phyloP scores from a whole-genome alignment of 495 filamentous ascomycete genomes.

The Talaromyces nanjingensis region DNA sequence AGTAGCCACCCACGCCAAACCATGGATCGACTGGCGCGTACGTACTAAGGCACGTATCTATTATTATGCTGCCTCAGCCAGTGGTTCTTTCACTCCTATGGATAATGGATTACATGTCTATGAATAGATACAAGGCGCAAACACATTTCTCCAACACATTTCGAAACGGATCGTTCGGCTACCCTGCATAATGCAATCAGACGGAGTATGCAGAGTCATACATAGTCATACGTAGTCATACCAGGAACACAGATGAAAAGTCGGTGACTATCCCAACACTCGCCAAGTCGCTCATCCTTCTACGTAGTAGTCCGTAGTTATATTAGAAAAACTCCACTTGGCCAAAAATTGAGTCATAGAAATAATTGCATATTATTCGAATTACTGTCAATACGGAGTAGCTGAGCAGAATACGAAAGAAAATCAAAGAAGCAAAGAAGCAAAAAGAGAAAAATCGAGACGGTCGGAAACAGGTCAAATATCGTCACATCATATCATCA shows the following conservation, averaged over 20 bases:
- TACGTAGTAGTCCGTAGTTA: neutral
- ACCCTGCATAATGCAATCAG: neutral
- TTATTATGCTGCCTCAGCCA: too few species aligned
- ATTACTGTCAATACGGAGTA: neutral
- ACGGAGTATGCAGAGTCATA: too few species aligned
- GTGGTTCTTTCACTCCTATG: too few species aligned
- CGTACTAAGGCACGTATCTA: too few species aligned
- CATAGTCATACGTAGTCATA: neutral
- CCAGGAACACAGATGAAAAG: neutral
- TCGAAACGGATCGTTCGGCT: neutral
- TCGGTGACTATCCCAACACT: neutral
- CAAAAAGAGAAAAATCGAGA: slow-evolving; percentile 15
- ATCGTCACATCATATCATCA: slow-evolving; percentile 9
- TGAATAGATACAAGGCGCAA: too few species aligned
- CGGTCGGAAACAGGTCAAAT: slow-evolving; percentile 9
- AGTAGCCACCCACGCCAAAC: too few species aligned
- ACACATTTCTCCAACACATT: too few species aligned
- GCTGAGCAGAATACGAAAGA: neutral
- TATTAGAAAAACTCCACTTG: neutral
- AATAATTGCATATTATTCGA: neutral
- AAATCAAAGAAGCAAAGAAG: neutral
- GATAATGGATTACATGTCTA: too few species aligned
- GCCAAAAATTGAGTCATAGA: neutral
- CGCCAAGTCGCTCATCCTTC: neutral
- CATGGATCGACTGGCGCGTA: too few species aligned